Percentiles rank a stretch among this genome's conserved stretches.
Evolutionary conservation across 2,329 filamentous ascomycete genomes (phyloP).

Genomic region (Pyricularia pennisetigena): DNA sequence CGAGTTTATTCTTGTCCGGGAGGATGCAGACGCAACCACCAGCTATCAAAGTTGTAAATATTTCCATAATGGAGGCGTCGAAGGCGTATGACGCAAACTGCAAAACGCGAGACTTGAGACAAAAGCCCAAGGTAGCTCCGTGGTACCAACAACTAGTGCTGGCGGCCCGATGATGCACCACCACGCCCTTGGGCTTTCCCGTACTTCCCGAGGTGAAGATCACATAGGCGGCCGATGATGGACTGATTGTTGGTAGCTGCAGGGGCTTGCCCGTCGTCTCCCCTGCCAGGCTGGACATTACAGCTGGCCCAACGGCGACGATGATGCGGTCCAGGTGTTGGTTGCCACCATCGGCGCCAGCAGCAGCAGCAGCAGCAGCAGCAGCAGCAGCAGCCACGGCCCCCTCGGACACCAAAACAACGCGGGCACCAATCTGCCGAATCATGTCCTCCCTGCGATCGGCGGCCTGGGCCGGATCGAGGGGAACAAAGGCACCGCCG

Average conservation of each 20-base stretch:
- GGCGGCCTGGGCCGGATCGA: conserved; percentile 10
- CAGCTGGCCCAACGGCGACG: not conserved
- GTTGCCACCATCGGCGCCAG: too few species aligned
- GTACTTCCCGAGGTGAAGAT: conserved; percentile 52
- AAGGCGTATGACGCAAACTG: conserved; percentile 1
- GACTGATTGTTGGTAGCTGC: not conserved
- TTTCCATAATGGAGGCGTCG: conserved; percentile 16
- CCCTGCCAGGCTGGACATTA: too few species aligned
- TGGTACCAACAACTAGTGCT: not conserved
- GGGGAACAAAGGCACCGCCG: conserved; percentile 15
- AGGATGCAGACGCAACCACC: conserved; percentile 15
- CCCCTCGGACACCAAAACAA: not conserved
- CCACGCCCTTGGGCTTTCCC: conserved; percentile 41
- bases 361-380: too few species aligned
- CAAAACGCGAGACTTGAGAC: not conserved
- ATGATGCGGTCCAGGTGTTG: too few species aligned
- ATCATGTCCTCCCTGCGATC: conserved; percentile 8
- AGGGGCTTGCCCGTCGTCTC: not conserved
- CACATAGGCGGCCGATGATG: conserved; percentile 20
- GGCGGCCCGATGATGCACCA: not conserved
- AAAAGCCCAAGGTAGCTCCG: not conserved
- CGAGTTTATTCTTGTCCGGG: not conserved
- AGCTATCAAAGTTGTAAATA: conserved; percentile 22
- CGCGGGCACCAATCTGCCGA: not conserved
- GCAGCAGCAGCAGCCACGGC: too few species aligned